Base-by-base conservation (phyloP, 2,329 filamentous ascomycete genomes). In the Ceratocystis smalleyi region DNA sequence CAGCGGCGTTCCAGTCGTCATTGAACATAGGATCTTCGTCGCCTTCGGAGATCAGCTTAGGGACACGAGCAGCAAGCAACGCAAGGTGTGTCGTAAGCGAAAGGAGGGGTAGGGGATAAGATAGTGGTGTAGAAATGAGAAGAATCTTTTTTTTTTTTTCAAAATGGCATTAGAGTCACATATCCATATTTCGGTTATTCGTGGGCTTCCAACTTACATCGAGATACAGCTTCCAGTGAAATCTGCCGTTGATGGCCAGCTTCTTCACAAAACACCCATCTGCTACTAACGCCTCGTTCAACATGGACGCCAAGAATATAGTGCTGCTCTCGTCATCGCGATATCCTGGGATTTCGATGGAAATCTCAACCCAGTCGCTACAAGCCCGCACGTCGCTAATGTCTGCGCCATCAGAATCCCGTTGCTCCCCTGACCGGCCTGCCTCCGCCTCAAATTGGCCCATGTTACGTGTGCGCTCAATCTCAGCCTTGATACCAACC, bases 21-120 rank as follows among this genome's bases (percentile, higher is more conserved):
- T 96, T 88, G 75, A 99, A 99, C 72, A 96, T 85, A 12, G 94
- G 94, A 70, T 99, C 94, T 76, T 99, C 94, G 75, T 97, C 92
- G 65, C 83, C 83, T 74, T 95, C 88, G 1, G 91, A 96, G 73
- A 89, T 89, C 62, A 96, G 79, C 30, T 85, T 82, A 6, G 94
- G 94, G 2, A 97, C 80, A 68, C 88, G 85, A 5, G 94, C 92
- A 35, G 89, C 86, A 67, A 96, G 84, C 59, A 99, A 87, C 2
- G 94, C 94, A 67, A 99, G 86, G 73, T 99, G 91, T 59, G 89
- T 92, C 22, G 94, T 95, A 66, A 97, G 82, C 40, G 91, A 96
- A 51, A 99, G 85, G 10, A 99, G 82, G 1, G 92, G 92, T 6
- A 97, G 84, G 0, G 94, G 94, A 71, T 97, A 96, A 61, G 91